Percentiles rank a stretch among this genome's conserved stretches.
These are phyloP conservation scores for Chamaenerion angustifolium DNA, from an alignment of 345 rosid genomes.

Conservation along the genomic window DNA sequence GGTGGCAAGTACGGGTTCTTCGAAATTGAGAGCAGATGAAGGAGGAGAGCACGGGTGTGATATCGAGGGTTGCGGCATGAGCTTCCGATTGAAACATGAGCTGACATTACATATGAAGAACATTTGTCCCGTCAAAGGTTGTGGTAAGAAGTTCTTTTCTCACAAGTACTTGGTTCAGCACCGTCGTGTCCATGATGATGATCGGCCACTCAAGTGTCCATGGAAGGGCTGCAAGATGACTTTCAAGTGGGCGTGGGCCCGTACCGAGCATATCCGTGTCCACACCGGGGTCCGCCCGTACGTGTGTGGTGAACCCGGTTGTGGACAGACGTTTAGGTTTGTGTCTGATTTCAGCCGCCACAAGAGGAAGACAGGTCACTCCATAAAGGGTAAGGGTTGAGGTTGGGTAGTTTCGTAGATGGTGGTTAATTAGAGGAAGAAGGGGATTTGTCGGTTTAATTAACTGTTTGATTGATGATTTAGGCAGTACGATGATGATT, in stretches of 20 bases:
- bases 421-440: no score
- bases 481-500: no score
- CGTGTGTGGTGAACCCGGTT: constrained; percentile 60
- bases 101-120: constrained; percentile 66
- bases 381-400: constrained; percentile 40
- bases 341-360: constrained; percentile 96
- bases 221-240: constrained; percentile 99
- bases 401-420: neutral
- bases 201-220: constrained; percentile 96
- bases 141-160: constrained; percentile 88
- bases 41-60: constrained; percentile 59
- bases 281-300: constrained; percentile 98
- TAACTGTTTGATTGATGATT: no score
- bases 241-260: constrained; percentile 98
- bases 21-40: constrained; percentile 34
- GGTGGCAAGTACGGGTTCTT: constrained; percentile 19
- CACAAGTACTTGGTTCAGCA: constrained; percentile 97
- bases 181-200: constrained; percentile 69
- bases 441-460: no score
- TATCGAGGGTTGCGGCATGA: constrained; percentile 85
- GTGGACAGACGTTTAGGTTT: constrained; percentile 86
- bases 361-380: constrained; percentile 90
- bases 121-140: constrained; percentile 77
- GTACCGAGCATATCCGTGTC: constrained; percentile 90
- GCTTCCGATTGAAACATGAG: constrained; percentile 56